Conservation (phyloP, 2,329 filamentous ascomycete genomes). For the Annulohypoxylon truncatum region DNA sequence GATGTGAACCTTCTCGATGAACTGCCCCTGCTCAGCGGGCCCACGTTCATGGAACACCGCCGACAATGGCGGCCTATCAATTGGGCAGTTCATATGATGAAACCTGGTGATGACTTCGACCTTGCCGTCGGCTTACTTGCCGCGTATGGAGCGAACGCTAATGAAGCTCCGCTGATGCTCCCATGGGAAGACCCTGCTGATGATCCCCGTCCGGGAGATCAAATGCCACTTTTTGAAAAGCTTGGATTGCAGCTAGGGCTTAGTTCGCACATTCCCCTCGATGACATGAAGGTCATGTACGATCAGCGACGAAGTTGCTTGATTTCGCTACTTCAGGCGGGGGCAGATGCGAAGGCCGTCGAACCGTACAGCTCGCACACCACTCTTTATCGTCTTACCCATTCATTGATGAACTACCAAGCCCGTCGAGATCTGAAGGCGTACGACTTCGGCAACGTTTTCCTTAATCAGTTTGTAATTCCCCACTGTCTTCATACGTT, state of each 20-base stretch:
- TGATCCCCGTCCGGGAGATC: neutral
- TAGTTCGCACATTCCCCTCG: neutral
- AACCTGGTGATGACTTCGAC: neutral
- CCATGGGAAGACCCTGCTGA: neutral
- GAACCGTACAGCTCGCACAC: neutral
- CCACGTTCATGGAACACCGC: neutral
- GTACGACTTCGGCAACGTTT: neutral
- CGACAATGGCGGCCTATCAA: constrained; percentile 24
- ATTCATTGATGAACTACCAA: neutral
- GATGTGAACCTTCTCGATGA: constrained; percentile 2
- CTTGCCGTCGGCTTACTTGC: neutral
- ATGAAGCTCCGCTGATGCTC: neutral
- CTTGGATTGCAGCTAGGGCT: neutral
- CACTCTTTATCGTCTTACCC: constrained; percentile 3
- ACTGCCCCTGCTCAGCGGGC: too few relatives aligned
- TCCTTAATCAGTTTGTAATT: neutral
- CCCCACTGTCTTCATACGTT: neutral
- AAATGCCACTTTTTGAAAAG: constrained; percentile 3
- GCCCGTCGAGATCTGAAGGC: neutral
- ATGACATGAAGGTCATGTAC: neutral
- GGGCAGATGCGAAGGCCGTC: constrained; percentile 14
- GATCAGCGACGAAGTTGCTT: neutral
- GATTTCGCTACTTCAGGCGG: neutral
- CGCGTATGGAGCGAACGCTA: constrained; percentile 8
- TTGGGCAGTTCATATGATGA: neutral